phyloP scores from a whole-genome alignment of 2,329 filamentous ascomycete species.

The Diaporthe sp. region DNA sequence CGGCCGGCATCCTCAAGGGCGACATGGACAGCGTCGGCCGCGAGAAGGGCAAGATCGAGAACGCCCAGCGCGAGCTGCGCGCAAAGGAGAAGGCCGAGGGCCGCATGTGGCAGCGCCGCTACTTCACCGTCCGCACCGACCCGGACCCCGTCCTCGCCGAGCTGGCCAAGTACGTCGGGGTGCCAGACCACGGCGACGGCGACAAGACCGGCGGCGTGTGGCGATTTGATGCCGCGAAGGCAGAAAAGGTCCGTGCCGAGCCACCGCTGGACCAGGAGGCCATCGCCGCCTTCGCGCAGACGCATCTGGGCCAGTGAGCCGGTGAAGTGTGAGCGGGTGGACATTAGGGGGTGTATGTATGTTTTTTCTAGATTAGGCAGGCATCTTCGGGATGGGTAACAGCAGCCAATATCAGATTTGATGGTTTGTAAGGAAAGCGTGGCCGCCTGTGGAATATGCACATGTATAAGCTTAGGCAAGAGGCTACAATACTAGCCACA shows the following conservation, averaged over 20 bases:
- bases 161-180: constrained; percentile 60
- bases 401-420: neutral
- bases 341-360: too few species aligned
- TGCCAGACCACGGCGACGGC: constrained; percentile 64
- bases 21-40: constrained; percentile 84
- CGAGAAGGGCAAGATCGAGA: constrained; percentile 92
- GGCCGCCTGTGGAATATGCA: neutral
- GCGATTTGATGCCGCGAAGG: constrained; percentile 64
- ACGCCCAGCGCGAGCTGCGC: constrained; percentile 70
- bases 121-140: constrained; percentile 74
- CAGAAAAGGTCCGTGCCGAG: constrained; percentile 55
- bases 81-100: constrained; percentile 81
- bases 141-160: constrained; percentile 58
- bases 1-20: constrained; percentile 80
- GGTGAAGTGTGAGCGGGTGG: neutral
- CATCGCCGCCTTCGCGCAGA: constrained; percentile 47
- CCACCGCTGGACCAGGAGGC: constrained; percentile 51
- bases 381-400: neutral
- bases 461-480: neutral
- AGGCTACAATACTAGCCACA: neutral
- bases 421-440: neutral
- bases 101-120: constrained; percentile 83
- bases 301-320: constrained; percentile 50
- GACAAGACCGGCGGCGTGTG: constrained; percentile 73
- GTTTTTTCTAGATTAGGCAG: constrained; percentile 4